Evolutionary conservation across 1,139 yeast species (phyloP).

Genomic region (Saccharomyces hybrid): DNA sequence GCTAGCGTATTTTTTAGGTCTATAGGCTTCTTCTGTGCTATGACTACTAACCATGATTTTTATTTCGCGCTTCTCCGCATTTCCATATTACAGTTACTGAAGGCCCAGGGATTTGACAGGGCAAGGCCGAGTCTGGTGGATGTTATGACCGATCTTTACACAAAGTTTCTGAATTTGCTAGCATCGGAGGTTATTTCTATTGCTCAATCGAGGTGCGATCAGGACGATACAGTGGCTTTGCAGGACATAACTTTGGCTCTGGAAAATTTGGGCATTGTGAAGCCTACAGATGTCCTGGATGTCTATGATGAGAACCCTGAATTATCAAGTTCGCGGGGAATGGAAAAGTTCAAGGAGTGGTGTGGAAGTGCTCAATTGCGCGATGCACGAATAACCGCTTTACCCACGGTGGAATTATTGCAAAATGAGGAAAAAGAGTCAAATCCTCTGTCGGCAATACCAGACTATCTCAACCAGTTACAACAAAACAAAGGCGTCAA

Average conservation of each 20-base stretch:
- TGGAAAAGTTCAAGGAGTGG: conserved; percentile 43
- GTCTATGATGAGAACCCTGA: conserved; percentile 36
- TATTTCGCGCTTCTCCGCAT: conserved; percentile 54
- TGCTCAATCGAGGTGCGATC: conserved; percentile 35
- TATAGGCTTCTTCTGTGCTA: conserved; percentile 3
- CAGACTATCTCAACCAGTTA: conserved; percentile 30
- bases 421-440: conserved; percentile 9
- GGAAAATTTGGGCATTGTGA: conserved; percentile 46
- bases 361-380: conserved; percentile 36
- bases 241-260: conserved; percentile 59
- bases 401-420: conserved; percentile 32
- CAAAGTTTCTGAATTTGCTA: conserved; percentile 46
- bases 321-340: conserved; percentile 35
- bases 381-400: conserved; percentile 35
- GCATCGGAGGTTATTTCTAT: conserved; percentile 35
- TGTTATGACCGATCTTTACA: conserved; percentile 53
- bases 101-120: conserved; percentile 66
- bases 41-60: conserved; percentile 36
- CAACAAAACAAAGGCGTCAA: conserved; percentile 13
- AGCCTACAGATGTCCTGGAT: conserved; percentile 40
- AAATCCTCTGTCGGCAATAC: conserved; percentile 23
- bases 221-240: conserved; percentile 38
- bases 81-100: conserved; percentile 57
- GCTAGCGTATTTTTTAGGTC: not conserved
- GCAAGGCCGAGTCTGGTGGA: conserved; percentile 57